Evolutionary conservation across 1,284 basidiomycete genomes (phyloP).

Genomic region (Pterula multifida): DNA sequence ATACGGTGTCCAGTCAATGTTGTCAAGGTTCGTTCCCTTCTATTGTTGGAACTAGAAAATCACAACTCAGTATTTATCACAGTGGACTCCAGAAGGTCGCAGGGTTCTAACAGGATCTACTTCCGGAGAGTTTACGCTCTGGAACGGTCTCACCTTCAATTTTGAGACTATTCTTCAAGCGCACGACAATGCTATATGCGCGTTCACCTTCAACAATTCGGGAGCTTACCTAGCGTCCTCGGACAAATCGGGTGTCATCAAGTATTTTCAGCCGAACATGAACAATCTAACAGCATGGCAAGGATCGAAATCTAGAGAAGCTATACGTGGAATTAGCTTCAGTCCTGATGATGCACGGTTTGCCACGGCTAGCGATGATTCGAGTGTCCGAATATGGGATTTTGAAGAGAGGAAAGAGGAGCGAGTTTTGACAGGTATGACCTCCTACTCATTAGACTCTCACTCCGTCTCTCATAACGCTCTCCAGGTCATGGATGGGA

Average conservation of each 20-base stretch:
- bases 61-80: conserved; percentile 6
- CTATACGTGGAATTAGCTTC: conserved; percentile 85
- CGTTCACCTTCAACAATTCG: conserved; percentile 83
- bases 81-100: conserved; percentile 96
- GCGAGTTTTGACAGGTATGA: conserved; percentile 69
- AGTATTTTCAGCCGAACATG: conserved; percentile 98
- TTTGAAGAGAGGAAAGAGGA: conserved; percentile 90
- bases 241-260: conserved; percentile 90
- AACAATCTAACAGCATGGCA: conserved; percentile 94
- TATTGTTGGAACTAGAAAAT: conserved; percentile 4
- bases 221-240: conserved; percentile 87
- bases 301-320: conserved; percentile 70
- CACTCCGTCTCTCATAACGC: neutral
- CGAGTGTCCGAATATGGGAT: conserved; percentile 88
- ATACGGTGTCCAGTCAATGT: conserved; percentile 95
- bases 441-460: neutral
- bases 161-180: conserved; percentile 98
- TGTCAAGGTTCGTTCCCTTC: conserved; percentile 58
- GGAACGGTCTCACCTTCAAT: conserved; percentile 99
- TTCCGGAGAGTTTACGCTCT: conserved; percentile 95
- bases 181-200: conserved; percentile 89
- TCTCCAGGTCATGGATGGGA: conserved; percentile 92
- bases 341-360: conserved; percentile 88
- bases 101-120: conserved; percentile 91
- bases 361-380: conserved; percentile 91